phyloP scores from a whole-genome alignment of 805 yeast genomes.

The Wickerhamiella kurtzmanii region DNA sequence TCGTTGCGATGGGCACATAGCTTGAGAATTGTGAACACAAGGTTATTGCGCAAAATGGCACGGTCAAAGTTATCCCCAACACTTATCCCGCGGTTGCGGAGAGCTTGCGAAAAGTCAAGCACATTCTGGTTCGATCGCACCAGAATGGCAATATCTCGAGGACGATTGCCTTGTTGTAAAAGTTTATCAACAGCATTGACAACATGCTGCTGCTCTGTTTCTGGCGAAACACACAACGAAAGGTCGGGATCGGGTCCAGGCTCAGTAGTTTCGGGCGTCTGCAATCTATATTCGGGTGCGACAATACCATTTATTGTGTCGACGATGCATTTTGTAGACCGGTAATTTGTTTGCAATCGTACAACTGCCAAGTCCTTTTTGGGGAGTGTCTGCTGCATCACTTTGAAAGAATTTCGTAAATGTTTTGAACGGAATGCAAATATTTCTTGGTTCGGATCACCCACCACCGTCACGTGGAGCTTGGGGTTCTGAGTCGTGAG shows the following conservation, averaged over 20 bases:
- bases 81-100: constrained; percentile 3
- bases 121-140: constrained; percentile 8
- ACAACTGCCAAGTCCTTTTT: background rate
- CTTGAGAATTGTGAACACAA: constrained; percentile 12
- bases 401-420: constrained; percentile 5
- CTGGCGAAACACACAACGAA: background rate
- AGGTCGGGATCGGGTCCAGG: constrained; percentile 7
- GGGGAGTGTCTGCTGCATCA: constrained; percentile 8
- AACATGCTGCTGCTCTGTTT: constrained; percentile 1
- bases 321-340: constrained; percentile 12
- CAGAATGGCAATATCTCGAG: constrained; percentile 12
- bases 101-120: background rate
- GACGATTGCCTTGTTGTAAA: background rate
- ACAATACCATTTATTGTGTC: constrained; percentile 5
- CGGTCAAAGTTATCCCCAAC: constrained; percentile 3
- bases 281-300: background rate
- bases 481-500: background rate
- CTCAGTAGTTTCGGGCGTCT: constrained; percentile 2
- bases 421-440: constrained; percentile 10
- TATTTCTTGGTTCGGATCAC: constrained; percentile 18
- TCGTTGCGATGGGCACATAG: constrained; percentile 8
- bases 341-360: constrained; percentile 9
- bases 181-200: constrained; percentile 1
- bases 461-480: constrained; percentile 9
- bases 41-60: constrained; percentile 3